Conservation (phyloP, 192 early-diverging fungal genomes). For the Chytriomyces sp. region DNA sequence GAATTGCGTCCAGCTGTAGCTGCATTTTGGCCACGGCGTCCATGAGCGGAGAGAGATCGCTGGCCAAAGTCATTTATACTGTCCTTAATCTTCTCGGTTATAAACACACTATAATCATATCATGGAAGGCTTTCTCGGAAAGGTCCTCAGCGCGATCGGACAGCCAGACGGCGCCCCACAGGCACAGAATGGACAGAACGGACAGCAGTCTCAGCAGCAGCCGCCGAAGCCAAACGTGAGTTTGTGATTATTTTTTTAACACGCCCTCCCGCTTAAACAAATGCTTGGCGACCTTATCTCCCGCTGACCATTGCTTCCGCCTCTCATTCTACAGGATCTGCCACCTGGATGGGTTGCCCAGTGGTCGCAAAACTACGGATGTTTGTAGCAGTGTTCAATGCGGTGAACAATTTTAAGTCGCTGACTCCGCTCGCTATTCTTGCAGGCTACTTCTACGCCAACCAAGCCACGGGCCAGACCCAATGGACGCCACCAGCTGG, state of each 20-base stretch:
- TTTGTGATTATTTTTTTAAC: not conserved
- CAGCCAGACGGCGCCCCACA: not conserved
- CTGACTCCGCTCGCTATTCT: too few relatives aligned
- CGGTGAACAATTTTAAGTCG: too few relatives aligned
- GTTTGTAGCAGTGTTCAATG: not conserved
- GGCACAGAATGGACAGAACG: not conserved
- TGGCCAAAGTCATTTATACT: too few relatives aligned
- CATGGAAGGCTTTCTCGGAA: constrained; percentile 1
- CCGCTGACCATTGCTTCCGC: not conserved
- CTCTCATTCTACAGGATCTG: not conserved
- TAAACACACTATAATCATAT: too few relatives aligned
- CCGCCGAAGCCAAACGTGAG: not conserved
- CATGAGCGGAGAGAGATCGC: too few relatives aligned
- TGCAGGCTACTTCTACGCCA: constrained; percentile 33
- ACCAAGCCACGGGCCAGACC: constrained; percentile 40
- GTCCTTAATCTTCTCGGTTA: too few relatives aligned
- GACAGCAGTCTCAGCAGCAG: not conserved
- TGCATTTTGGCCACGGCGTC: too few relatives aligned
- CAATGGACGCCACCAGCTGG: constrained; percentile 36
- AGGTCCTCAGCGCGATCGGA: not conserved
- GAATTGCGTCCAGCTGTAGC: too few relatives aligned
- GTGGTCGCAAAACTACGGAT: constrained; percentile 1
- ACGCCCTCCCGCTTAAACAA: not conserved
- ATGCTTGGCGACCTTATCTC: not conserved
- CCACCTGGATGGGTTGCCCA: constrained; percentile 21